Base-by-base conservation (phyloP, 1,284 basidiomycete genomes). In the Mycena citricolor region DNA sequence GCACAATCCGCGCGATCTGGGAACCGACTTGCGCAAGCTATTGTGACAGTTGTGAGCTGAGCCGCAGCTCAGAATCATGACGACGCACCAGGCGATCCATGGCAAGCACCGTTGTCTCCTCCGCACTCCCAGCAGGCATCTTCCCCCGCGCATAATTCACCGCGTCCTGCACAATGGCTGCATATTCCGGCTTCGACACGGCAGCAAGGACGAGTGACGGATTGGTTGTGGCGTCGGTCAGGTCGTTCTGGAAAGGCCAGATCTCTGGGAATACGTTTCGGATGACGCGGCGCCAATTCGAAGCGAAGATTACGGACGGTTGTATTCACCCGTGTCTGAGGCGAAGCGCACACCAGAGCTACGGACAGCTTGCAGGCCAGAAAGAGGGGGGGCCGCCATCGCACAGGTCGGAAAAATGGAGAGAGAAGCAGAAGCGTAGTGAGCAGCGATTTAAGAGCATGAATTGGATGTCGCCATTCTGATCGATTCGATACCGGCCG, bases 221-320 rank as follows among this genome's bases (percentile, higher is more conserved):
- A 25, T 67, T 66, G 13, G 63, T 62, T 0, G 65, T 67, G 8
- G 65, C 63, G 40, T 67, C 63, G n/a, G 51, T 48, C 24, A 63
- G 58, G 20, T 56, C 14, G 14, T 11, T 32, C 23, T 28, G 26
- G 42, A 61, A 66, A 37, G 58, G 52, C 13, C 39, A 48, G 23
- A 65, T 64, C 42, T 57, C 62, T 62, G 42, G 30, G 10, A 22
- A 12, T 5, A 24, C 16, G 16, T 8, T 30, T 34, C 30, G 30
- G n/a, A n/a, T n/a, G n/a, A n/a, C n/a, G n/a, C n/a, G n/a, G 39
- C 38, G 14, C 19, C 12, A 45, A 33, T 13, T 14, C 22, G 6
- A 12, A 28, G 11, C n/a, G 23, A n/a, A n/a, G n/a, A n/a, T n/a
- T 13, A 40, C 60, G 51, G 30, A 66, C 64, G 52, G 13, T 57